Evolutionary conservation across 2,329 filamentous ascomycete genomes (phyloP).

Genomic region (Sclerotinia borealis): DNA sequence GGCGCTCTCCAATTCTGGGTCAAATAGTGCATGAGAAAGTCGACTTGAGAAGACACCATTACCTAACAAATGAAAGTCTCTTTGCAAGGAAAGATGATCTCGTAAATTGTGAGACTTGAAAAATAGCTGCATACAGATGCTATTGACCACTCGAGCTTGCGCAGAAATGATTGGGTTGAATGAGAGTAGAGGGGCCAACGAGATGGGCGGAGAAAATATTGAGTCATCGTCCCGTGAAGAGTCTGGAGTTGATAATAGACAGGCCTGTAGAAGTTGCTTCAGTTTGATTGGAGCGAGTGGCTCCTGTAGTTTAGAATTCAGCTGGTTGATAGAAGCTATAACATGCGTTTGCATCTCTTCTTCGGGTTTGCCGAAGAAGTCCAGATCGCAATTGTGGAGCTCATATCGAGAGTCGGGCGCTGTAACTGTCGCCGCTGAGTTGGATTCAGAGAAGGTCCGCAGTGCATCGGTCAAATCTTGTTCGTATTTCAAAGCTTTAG

Average conservation of each 20-base stretch:
- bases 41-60: slow-evolving; percentile 78
- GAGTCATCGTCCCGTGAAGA: slow-evolving; percentile 14
- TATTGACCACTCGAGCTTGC: slow-evolving; percentile 73
- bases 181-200: slow-evolving; percentile 61
- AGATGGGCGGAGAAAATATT: slow-evolving; percentile 30
- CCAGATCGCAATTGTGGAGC: slow-evolving; percentile 16
- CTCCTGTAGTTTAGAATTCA: slow-evolving; percentile 36
- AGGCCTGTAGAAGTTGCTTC: slow-evolving; percentile 20
- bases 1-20: slow-evolving; percentile 72
- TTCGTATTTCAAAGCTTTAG: slow-evolving; percentile 50
- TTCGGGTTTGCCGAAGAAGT: slow-evolving; percentile 46
- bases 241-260: slow-evolving; percentile 17
- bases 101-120: slow-evolving; percentile 68
- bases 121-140: slow-evolving; percentile 68
- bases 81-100: slow-evolving; percentile 67
- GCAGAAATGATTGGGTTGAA: slow-evolving; percentile 67
- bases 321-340: slow-evolving; percentile 43
- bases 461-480: slow-evolving; percentile 36
- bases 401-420: not conserved
- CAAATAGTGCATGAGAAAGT: slow-evolving; percentile 77
- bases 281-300: slow-evolving; percentile 21
- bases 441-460: not conserved
- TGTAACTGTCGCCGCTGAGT: not conserved
- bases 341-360: slow-evolving; percentile 43
- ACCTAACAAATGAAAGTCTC: slow-evolving; percentile 75